Evolutionary conservation across 495 filamentous ascomycete genomes (phyloP), one percentile per base, ranked within the genome.

Genomic region (Astrocystis sublimbata): DNA sequence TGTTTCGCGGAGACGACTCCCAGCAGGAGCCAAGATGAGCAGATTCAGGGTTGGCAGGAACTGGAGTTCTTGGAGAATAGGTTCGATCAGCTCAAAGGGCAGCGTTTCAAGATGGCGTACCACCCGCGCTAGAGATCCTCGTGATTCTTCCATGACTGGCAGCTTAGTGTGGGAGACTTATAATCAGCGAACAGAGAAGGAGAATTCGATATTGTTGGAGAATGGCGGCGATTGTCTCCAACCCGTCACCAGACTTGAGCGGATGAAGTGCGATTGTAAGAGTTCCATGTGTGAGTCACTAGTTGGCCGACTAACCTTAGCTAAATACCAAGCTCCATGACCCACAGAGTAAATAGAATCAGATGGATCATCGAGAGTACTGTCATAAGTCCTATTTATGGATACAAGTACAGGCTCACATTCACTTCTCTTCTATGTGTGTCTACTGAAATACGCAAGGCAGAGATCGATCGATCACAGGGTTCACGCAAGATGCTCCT

Each of bases 51-150:
- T 28, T 33, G n/a, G 43, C 23, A 60, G 10, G 33, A 68, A 53
- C 2, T 52, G 46, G 4, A 71, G 33, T 2, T 50, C 28, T 33
- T 54, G 52, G 2, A 71, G 51, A 21, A 71, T 60, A 2, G 63
- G 68, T 45, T 66, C 63, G 54, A 62, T 38, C 13, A 68, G 40
- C 49, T 71, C 65, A 23, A 63, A 28, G 10, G 68, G 63, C 2
- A 71, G 66, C 9, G 62, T n/a, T 26, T 70, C 68, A 15, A 67
- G 46, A 12, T 66, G 56, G n/a, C 49, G n/a, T 28, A 60, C 63
- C 35, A 59, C 60, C 31, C 38, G 45, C 38, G 35, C 15, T 21
- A 59, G 57, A 28, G 33, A 26, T 50, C 43, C 17, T 38, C 6
- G 3, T 49, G 30, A 21, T 23, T 13, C 24, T 12, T 50, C 19